Base-by-base conservation (phyloP, 164 flowering plant species). In the Chloranthus sessilifolius region DNA sequence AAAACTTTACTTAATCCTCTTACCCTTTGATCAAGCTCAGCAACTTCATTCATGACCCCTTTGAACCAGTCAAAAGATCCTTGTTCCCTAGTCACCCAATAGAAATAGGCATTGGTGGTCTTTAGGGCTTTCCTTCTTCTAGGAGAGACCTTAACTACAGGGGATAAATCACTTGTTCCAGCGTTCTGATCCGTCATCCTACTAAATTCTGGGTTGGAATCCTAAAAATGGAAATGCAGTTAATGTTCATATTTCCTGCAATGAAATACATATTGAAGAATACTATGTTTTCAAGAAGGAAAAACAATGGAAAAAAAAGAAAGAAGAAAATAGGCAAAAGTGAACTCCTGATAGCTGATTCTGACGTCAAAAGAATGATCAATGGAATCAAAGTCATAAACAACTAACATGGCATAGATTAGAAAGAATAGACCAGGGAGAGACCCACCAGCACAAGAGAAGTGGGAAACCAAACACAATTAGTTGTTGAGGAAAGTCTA, bases 21-120 rank as follows among this genome's bases (percentile, higher is more conserved):
- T 82, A 94, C 97, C 81, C 81, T 76, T 51, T 80, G 88, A 76
- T 94, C 99, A 37, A 80, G 76, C 46, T 94, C 96, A 2, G 96
- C 86, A 43, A 94, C 76, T 81, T 94, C 99, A 67, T 94, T 78
- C 99, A 94, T 94, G 39, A 94, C 88, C 3, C 96, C 95, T 75
- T 87, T 94, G 71, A 94, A 94, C 99, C 99, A 94, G 65, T 94
- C 99, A 64, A 94, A 94, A 6, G 99, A 94, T 11, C 96, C 99
- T 66, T 89, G 99, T 61, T 94, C 99, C 40, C 96, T 85, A 1
- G 99, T 94, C 12, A 94, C 96, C 99, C 97, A 94, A 48, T 94
- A 94, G 63, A 94, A 94, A 63, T 94, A 89, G 16, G 99, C 99
- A 75, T 87, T 94, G 2, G 92, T 85, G 25, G 99, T 94, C 71